These are phyloP conservation scores for Trichoderma sp. DNA, from an alignment of 2,329 filamentous ascomycete genomes.

Conservation along the genomic window DNA sequence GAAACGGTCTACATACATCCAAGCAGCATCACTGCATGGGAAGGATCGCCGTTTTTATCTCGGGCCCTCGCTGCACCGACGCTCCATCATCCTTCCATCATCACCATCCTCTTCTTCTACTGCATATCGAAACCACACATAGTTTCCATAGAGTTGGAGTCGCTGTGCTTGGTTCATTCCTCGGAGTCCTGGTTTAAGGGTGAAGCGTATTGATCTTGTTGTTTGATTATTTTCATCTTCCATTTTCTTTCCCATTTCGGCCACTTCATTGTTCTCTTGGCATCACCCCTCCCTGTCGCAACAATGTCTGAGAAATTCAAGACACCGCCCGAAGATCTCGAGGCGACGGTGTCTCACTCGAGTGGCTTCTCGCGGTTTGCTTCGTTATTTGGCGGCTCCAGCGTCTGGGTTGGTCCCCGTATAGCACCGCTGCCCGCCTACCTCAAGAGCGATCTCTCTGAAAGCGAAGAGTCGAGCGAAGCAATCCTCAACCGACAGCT, in stretches of 20 bases:
- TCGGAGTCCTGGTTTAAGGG: background rate
- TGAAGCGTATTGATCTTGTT: background rate
- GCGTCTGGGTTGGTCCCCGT: slow-evolving; percentile 48
- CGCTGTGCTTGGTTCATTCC: background rate
- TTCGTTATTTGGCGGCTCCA: slow-evolving; percentile 38
- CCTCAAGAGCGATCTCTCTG: slow-evolving; percentile 33
- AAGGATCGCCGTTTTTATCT: slow-evolving; percentile 14
- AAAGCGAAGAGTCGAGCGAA: slow-evolving; percentile 45
- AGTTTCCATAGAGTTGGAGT: background rate
- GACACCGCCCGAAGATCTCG: slow-evolving; percentile 19
- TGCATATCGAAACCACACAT: background rate
- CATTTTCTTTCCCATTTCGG: background rate
- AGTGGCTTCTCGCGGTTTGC: slow-evolving; percentile 31
- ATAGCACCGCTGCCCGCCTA: slow-evolving; percentile 47
- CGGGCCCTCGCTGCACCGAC: slow-evolving; percentile 16
- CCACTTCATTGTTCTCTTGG: background rate
- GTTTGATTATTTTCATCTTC: background rate
- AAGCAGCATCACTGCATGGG: background rate
- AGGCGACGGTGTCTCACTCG: slow-evolving; percentile 18
- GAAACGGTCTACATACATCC: background rate
- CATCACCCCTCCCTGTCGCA: background rate
- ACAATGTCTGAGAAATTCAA: slow-evolving; percentile 30
- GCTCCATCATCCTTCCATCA: background rate
- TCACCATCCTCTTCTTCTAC: background rate
- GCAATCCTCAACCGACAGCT: slow-evolving; percentile 64